A percentile compares a stretch with the other conserved stretches of the same genome.
phyloP scores from a whole-genome alignment of 352 stramenopile species.

The Phytopythium litorale region DNA sequence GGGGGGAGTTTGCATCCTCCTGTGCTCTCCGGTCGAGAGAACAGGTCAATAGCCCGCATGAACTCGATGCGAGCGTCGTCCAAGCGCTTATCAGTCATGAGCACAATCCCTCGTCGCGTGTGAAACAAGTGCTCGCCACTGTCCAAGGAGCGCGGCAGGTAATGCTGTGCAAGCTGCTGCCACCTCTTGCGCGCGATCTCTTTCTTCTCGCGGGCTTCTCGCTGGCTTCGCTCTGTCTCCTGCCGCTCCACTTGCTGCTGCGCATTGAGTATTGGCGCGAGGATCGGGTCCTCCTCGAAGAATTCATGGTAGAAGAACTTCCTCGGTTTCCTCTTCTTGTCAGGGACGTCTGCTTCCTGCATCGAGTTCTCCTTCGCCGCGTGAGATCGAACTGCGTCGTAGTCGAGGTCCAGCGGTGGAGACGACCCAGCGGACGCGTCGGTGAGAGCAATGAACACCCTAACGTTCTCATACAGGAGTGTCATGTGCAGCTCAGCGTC shows the following conservation, averaged over 20 bases:
- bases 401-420: slow-evolving; percentile 52
- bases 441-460: slow-evolving; percentile 37
- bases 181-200: slow-evolving; percentile 35
- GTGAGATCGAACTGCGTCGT: slow-evolving; percentile 37
- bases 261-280: slow-evolving; percentile 17
- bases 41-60: slow-evolving; percentile 6
- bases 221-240: not conserved
- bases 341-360: slow-evolving; percentile 26
- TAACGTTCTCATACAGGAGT: slow-evolving; percentile 40
- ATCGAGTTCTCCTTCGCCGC: slow-evolving; percentile 24
- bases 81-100: slow-evolving; percentile 36
- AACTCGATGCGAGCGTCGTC: slow-evolving; percentile 13
- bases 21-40: slow-evolving; percentile 1
- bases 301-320: slow-evolving; percentile 77
- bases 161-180: slow-evolving; percentile 38
- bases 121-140: slow-evolving; percentile 15
- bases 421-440: slow-evolving; percentile 1
- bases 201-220: slow-evolving; percentile 13
- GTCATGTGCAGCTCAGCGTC: slow-evolving; percentile 21
- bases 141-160: slow-evolving; percentile 27
- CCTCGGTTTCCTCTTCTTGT: slow-evolving; percentile 37
- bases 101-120: slow-evolving; percentile 29
- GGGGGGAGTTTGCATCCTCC: slow-evolving; percentile 14
- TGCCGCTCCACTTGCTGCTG: slow-evolving; percentile 4
- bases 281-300: slow-evolving; percentile 55